Evolutionary conservation across 108 stramenopile species (phyloP).

Genomic region (Stephanodiscus minutulus): DNA sequence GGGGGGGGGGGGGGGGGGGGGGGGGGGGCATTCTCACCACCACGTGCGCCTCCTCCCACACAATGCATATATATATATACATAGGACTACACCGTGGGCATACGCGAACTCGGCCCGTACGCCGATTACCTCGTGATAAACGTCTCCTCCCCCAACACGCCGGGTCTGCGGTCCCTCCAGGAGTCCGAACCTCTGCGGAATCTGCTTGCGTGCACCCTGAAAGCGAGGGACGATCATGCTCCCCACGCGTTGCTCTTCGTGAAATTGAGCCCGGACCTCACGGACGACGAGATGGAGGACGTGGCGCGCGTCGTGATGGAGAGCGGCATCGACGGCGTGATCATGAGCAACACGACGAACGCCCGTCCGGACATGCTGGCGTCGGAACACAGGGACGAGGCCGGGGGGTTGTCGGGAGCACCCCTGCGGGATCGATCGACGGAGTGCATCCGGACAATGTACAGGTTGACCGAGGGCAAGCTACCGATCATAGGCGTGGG

Average conservation of each 20-base stretch:
- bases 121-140: constrained; percentile 97
- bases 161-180: constrained; percentile 90
- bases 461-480: constrained; percentile 72
- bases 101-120: constrained; percentile 76
- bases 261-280: constrained; percentile 94
- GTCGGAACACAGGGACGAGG: constrained; percentile 58
- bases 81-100: constrained; percentile 86
- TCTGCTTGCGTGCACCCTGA: constrained; percentile 63
- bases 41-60: too few species aligned
- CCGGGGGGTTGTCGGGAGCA: constrained; percentile 89
- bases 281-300: constrained; percentile 70
- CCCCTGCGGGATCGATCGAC: constrained; percentile 86
- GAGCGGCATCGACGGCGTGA: constrained; percentile 85
- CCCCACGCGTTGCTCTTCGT: constrained; percentile 83
- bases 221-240: constrained; percentile 54
- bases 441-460: constrained; percentile 82
- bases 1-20: too few species aligned
- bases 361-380: constrained; percentile 61
- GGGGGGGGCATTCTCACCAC: neutral
- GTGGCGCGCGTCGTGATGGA: constrained; percentile 69
- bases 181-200: constrained; percentile 53
- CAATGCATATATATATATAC: too few species aligned
- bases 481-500: constrained; percentile 96
- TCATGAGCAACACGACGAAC: constrained; percentile 92
- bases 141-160: constrained; percentile 91